Percentiles rank a stretch among this genome's conserved stretches.
phyloP scores from a whole-genome alignment of 2,329 filamentous ascomycete species.

The Lachnellula subtilissima region DNA sequence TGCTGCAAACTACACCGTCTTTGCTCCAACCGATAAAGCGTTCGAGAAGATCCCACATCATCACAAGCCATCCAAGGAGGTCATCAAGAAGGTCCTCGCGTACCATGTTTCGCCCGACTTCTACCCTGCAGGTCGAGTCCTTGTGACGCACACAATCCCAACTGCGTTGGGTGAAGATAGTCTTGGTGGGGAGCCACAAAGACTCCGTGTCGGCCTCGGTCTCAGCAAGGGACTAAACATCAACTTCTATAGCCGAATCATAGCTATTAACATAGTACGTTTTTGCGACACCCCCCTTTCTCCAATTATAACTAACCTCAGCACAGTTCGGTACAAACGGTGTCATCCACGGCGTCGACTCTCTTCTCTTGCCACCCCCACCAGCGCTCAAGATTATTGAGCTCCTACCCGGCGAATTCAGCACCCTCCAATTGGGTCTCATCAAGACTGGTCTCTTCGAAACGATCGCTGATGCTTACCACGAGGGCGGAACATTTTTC shows the following conservation, averaged over 20 bases:
- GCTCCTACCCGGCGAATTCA: conserved; percentile 65
- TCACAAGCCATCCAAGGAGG: conserved; percentile 61
- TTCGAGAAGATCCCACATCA: conserved; percentile 58
- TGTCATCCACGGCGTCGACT: conserved; percentile 72
- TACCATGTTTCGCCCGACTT: conserved; percentile 72
- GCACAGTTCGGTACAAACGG: conserved; percentile 68
- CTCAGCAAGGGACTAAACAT: conserved; percentile 58
- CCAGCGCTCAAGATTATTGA: conserved; percentile 58
- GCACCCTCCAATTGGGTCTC: conserved; percentile 70
- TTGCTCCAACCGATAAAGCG: conserved; percentile 72
- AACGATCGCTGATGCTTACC: conserved; percentile 49
- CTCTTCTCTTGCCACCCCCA: conserved; percentile 72
- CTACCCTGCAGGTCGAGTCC: conserved; percentile 61
- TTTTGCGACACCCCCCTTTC: background rate
- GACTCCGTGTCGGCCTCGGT: conserved; percentile 63
- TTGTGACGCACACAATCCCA: conserved; percentile 69
- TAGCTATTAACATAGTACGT: conserved; percentile 65
- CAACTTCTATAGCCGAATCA: conserved; percentile 71
- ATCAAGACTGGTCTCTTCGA: conserved; percentile 67
- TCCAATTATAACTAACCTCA: background rate
- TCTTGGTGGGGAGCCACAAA: conserved; percentile 64
- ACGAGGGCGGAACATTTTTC: conserved; percentile 69
- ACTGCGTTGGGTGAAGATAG: conserved; percentile 55
- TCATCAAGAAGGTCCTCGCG: conserved; percentile 61
- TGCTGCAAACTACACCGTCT: conserved; percentile 69